phyloP scores from a whole-genome alignment of 352 stramenopile genomes.

The Thalassiosira mediterranea region DNA sequence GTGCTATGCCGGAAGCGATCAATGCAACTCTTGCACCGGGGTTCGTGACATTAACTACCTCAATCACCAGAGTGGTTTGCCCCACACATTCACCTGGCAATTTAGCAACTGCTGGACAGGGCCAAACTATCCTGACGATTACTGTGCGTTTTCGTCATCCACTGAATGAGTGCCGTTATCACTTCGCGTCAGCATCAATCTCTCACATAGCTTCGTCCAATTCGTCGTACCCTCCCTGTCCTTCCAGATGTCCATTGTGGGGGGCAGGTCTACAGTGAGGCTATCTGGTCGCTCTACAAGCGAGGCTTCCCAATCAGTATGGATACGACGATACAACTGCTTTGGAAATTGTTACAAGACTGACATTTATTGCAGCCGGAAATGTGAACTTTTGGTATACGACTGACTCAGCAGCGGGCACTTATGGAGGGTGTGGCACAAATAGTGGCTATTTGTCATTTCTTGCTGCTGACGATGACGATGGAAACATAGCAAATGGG shows the following conservation, averaged over 20 bases:
- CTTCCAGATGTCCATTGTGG: slow-evolving; percentile 25
- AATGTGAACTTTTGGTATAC: slow-evolving; percentile 28
- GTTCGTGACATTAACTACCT: slow-evolving; percentile 45
- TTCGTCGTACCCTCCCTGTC: no score
- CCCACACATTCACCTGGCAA: slow-evolving; percentile 12
- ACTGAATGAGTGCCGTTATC: no score
- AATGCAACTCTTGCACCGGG: slow-evolving; percentile 13
- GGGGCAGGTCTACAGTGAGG: slow-evolving; percentile 30
- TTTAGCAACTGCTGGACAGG: neutral
- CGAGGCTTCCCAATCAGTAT: slow-evolving; percentile 19
- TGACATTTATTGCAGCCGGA: slow-evolving; percentile 35
- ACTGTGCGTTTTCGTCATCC: no score
- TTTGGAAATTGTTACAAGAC: slow-evolving; percentile 25
- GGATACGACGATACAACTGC: slow-evolving; percentile 36
- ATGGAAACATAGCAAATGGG: slow-evolving; percentile 33
- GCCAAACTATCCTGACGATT: no score
- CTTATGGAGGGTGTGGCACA: slow-evolving; percentile 23
- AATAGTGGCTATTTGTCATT: slow-evolving; percentile 32
- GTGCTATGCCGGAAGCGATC: neutral
- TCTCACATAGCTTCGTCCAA: no score
- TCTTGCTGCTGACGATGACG: slow-evolving; percentile 34
- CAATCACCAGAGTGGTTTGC: neutral
- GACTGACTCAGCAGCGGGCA: neutral
- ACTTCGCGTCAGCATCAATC: no score
- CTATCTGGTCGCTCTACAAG: slow-evolving; percentile 41